phyloP scores from a whole-genome alignment of 1,139 yeast species.

The Diutina ranongensis region DNA sequence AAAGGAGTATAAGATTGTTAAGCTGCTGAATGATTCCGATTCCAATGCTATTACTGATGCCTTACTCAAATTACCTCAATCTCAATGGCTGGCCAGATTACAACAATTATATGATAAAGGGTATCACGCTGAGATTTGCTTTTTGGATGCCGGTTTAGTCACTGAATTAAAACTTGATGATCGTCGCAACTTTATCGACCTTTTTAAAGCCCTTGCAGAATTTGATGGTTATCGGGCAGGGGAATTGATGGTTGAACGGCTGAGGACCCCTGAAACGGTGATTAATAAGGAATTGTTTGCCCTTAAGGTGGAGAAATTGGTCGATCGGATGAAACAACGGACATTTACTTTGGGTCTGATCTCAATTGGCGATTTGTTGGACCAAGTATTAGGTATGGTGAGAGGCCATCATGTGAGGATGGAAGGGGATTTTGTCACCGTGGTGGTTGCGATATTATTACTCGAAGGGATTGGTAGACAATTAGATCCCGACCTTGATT shows the following conservation, averaged over 20 bases:
- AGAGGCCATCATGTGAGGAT: constrained; percentile 88
- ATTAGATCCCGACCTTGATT: constrained; percentile 82
- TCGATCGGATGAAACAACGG: constrained; percentile 67
- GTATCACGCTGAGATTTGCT: constrained; percentile 78
- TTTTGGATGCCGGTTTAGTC: constrained; percentile 85
- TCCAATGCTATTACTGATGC: constrained; percentile 36
- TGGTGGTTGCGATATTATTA: constrained; percentile 78
- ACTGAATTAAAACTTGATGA: constrained; percentile 76
- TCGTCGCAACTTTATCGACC: constrained; percentile 74
- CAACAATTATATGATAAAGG: constrained; percentile 43
- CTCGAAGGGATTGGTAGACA: constrained; percentile 94
- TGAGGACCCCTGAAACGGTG: constrained; percentile 90
- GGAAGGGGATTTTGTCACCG: constrained; percentile 96
- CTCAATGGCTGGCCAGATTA: constrained; percentile 41
- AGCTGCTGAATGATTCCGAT: constrained; percentile 33
- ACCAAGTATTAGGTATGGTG: constrained; percentile 83
- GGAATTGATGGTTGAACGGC: constrained; percentile 86
- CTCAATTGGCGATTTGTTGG: constrained; percentile 82
- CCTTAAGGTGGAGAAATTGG: constrained; percentile 72
- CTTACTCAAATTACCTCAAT: constrained; percentile 27
- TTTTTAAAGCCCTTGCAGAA: constrained; percentile 78
- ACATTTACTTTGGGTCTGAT: constrained; percentile 91
- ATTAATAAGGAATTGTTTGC: constrained; percentile 78
- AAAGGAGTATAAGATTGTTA: constrained; percentile 36
- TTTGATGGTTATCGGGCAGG: constrained; percentile 96